Base-by-base conservation (phyloP, 2,329 filamentous ascomycete species). In the Verticillium albo-atrum region DNA sequence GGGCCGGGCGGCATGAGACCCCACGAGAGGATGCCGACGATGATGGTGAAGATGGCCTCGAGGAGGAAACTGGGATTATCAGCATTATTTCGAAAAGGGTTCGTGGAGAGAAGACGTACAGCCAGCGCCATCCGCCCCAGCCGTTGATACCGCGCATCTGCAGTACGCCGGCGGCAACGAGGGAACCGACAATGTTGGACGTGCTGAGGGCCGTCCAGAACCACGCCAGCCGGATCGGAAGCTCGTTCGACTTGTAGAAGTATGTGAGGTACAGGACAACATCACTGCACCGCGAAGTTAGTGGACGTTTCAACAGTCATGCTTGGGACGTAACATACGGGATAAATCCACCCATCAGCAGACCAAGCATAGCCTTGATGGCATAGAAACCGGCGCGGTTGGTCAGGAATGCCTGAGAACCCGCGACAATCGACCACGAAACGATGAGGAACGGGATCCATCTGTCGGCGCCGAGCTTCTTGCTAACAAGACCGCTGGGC, bases 311-410 rank as follows among this genome's bases (percentile, higher is more conserved):
- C n/a, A n/a, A n/a, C n/a, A n/a, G n/a, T n/a, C n/a, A n/a, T n/a
- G n/a, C n/a, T n/a, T n/a, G n/a, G n/a, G n/a, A n/a, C n/a, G 15
- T 20, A 17, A 53, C 69, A 37, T 72, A 78, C 64, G 79, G 79
- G 30, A 82, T 82, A 59, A 81, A 82, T 0, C 79, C 79, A 23
- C 80, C 79, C 74, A 79, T 79, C 17, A 79, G 65, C 3, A 81
- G 69, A 1, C 79, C 80, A 2, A 82, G 63, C 2, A 82, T 63
- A 3, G 73, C 74, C 32, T 78, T 74, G 59, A 74, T 70, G 2
- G 74, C 74, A 55, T 75, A 79, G 59, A 76, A 81, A 6, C 69
- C 71, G 1, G 72, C 67, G 6, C 70, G 67, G 35, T 66, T 74
- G 3, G 68, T 65, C 17, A 79, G 65, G 10, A 69, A 74, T 5